Percentiles rank a stretch among this genome's conserved stretches.
Conservation (phyloP, 106 monocot genomes). For the Amphibolis antarctica region DNA sequence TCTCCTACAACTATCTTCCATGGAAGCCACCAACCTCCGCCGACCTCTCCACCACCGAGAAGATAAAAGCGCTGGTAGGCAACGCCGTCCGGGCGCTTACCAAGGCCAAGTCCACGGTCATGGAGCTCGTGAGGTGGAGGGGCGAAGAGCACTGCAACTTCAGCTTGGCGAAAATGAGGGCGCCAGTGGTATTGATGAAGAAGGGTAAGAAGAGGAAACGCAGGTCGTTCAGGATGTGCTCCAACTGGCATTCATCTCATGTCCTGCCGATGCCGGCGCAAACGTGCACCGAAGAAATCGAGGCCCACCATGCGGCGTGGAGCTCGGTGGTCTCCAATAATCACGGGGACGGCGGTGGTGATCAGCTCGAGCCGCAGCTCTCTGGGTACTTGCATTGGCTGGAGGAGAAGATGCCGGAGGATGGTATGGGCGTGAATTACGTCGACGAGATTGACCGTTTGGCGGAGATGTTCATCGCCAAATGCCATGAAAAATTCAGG, state of each 20-base stretch:
- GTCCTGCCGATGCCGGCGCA: slow-evolving; percentile 33
- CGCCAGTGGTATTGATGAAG: neutral
- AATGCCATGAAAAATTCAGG: slow-evolving; percentile 82
- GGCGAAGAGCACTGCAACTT: neutral
- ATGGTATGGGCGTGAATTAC: neutral
- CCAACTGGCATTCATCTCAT: slow-evolving; percentile 30
- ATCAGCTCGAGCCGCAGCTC: slow-evolving; percentile 10
- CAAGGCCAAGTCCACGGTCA: slow-evolving; percentile 24
- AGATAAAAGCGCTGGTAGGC: slow-evolving; percentile 39
- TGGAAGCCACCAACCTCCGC: neutral
- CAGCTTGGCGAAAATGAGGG: slow-evolving; percentile 7
- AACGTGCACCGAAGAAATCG: slow-evolving; percentile 10
- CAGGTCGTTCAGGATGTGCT: slow-evolving; percentile 12
- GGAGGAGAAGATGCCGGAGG: slow-evolving; percentile 29
- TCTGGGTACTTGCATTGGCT: slow-evolving; percentile 58
- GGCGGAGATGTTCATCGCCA: slow-evolving; percentile 73
- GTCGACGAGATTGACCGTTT: slow-evolving; percentile 51
- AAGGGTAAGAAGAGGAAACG: slow-evolving; percentile 18
- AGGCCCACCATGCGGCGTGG: slow-evolving; percentile 45
- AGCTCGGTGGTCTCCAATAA: slow-evolving; percentile 30
- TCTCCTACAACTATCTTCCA: neutral
- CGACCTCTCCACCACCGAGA: slow-evolving; percentile 10
- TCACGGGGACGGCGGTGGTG: slow-evolving; percentile 5
- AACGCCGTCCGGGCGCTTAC: slow-evolving; percentile 26
- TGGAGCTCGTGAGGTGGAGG: slow-evolving; percentile 23